Evolutionary conservation across 768 basidiomycete species (phyloP).

Genomic region (Termitomyces eurrhizus): DNA sequence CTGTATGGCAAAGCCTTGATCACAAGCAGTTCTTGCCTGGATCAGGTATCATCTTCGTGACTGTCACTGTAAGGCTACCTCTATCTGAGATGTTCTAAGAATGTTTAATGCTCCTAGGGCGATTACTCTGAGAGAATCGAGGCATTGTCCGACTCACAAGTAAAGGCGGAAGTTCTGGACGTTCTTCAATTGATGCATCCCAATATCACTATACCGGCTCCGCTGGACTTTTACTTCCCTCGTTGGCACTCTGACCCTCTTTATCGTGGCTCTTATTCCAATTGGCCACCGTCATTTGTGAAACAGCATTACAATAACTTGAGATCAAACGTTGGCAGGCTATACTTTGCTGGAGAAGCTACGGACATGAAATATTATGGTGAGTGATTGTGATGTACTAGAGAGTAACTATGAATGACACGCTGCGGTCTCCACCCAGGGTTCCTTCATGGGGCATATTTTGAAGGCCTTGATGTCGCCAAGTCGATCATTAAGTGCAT

Average conservation of each 20-base stretch:
- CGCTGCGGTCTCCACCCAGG: slow-evolving; percentile 28
- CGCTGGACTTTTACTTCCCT: slow-evolving; percentile 51
- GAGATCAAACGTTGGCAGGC: slow-evolving; percentile 45
- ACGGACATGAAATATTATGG: slow-evolving; percentile 57
- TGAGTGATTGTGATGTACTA: slow-evolving; percentile 19
- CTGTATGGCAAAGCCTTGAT: slow-evolving; percentile 67
- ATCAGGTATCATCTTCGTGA: slow-evolving; percentile 53
- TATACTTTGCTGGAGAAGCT: slow-evolving; percentile 66
- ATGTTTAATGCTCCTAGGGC: slow-evolving; percentile 33
- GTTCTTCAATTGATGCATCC: slow-evolving; percentile 63
- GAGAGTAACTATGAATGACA: not conserved
- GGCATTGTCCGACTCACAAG: slow-evolving; percentile 38
- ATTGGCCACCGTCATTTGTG: slow-evolving; percentile 64
- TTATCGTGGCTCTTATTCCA: slow-evolving; percentile 61
- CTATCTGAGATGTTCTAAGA: not conserved
- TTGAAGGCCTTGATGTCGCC: slow-evolving; percentile 44
- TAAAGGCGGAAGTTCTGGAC: slow-evolving; percentile 50
- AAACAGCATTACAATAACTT: slow-evolving; percentile 52
- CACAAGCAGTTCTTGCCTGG: slow-evolving; percentile 54
- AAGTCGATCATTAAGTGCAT: slow-evolving; percentile 40
- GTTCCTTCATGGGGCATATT: slow-evolving; percentile 57
- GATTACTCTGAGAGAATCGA: slow-evolving; percentile 61
- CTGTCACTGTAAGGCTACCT: slow-evolving; percentile 35
- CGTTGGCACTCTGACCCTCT: slow-evolving; percentile 51
- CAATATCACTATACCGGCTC: slow-evolving; percentile 47